These are phyloP conservation scores for Rhodotorula babjevae DNA, from an alignment of 768 basidiomycete genomes.

Conservation along the genomic window DNA sequence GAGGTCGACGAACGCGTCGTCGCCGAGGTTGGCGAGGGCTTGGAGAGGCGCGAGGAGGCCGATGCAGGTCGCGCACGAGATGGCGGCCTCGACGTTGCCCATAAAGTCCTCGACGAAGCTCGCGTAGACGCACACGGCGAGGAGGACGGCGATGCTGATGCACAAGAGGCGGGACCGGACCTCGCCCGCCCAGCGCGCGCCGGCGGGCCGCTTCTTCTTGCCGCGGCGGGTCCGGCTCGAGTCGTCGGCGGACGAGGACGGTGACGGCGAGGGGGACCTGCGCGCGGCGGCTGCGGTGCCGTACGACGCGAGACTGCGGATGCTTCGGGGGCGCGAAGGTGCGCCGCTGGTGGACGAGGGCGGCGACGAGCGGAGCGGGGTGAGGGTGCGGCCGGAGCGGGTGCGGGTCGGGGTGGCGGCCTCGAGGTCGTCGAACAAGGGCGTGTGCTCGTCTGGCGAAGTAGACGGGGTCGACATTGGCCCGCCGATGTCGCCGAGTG, in stretches of 20 bases:
- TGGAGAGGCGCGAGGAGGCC: slow-evolving; percentile 54
- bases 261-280: background rate
- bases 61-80: slow-evolving; percentile 57
- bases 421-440: background rate
- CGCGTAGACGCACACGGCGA: slow-evolving; percentile 35
- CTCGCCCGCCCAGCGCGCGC: background rate
- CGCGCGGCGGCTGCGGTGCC: background rate
- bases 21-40: slow-evolving; percentile 54
- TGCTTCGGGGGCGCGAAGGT: slow-evolving; percentile 3
- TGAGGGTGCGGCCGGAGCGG: background rate
- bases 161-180: slow-evolving; percentile 15
- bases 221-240: background rate
- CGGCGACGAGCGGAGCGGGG: background rate
- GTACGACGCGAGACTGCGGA: slow-evolving; percentile 25
- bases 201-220: background rate
- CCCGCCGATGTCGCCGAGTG: background rate
- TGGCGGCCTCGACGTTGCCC: slow-evolving; percentile 52
- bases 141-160: slow-evolving; percentile 17
- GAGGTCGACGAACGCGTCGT: slow-evolving; percentile 52
- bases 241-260: background rate
- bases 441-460: background rate
- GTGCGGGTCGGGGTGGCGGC: background rate
- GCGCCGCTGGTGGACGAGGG: background rate
- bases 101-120: slow-evolving; percentile 47
- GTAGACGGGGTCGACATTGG: background rate